phyloP scores from a whole-genome alignment of 441 rosid species.

The Manihot esculenta region DNA sequence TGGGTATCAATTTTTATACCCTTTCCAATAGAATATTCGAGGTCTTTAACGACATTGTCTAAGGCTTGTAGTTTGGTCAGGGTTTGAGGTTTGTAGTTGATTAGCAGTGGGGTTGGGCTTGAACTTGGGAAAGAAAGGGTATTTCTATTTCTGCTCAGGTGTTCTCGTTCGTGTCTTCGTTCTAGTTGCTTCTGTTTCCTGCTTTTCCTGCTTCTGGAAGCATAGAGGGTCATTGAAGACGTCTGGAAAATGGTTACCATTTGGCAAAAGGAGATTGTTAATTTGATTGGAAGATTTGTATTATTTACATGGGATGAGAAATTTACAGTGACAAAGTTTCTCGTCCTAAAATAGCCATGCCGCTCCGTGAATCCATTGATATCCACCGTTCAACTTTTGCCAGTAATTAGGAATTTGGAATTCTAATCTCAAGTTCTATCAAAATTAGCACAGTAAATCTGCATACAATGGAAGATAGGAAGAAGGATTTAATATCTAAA shows the following conservation, averaged over 20 bases:
- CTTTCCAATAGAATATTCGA: slow-evolving; percentile 50
- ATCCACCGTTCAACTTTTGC: no score
- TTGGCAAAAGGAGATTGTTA: slow-evolving; percentile 5
- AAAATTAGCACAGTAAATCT: no score
- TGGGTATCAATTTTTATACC: slow-evolving; percentile 55
- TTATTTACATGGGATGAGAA: neutral
- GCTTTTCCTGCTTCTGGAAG: slow-evolving; percentile 39
- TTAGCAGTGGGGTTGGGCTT: slow-evolving; percentile 53
- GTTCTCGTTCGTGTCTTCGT: slow-evolving; percentile 19
- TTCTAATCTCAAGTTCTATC: no score
- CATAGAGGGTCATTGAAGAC: slow-evolving; percentile 18
- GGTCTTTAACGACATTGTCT: slow-evolving; percentile 49
- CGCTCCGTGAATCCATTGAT: no score
- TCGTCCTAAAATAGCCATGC: no score
- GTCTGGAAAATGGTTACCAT: no score
- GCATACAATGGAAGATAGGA: no score
- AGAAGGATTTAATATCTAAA: no score
- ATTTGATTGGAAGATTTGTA: neutral
- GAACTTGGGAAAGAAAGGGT: slow-evolving; percentile 44
- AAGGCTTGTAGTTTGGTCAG: slow-evolving; percentile 61
- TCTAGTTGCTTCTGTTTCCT: slow-evolving; percentile 30
- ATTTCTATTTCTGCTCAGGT: slow-evolving; percentile 10
- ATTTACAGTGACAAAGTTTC: neutral
- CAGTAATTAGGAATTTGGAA: no score
- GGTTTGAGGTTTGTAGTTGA: slow-evolving; percentile 29